Evolutionary conservation across 768 basidiomycete species (phyloP).

Genomic region (Candolleomyces aberdarensis): DNA sequence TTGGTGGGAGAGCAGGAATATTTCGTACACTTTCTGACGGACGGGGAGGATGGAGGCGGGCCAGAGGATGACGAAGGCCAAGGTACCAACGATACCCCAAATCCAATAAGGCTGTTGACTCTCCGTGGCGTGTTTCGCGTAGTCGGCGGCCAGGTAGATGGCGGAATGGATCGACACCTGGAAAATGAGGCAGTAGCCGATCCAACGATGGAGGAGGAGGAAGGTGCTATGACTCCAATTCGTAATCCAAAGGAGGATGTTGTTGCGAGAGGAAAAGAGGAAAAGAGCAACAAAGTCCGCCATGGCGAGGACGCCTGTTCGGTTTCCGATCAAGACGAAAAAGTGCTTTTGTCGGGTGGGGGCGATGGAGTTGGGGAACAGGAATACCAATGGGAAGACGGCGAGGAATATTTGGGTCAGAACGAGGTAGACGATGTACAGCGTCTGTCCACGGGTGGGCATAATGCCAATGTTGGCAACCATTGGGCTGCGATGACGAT

Average conservation of each 20-base stretch:
- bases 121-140: background rate
- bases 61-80: slow-evolving; percentile 10
- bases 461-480: slow-evolving; percentile 4
- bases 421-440: slow-evolving; percentile 10
- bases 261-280: slow-evolving; percentile 12
- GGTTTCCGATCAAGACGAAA: slow-evolving; percentile 5
- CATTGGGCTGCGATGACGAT: slow-evolving; percentile 2
- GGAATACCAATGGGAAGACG: slow-evolving; percentile 6
- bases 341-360: background rate
- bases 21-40: slow-evolving; percentile 45
- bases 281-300: slow-evolving; percentile 11
- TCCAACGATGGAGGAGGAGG: slow-evolving; percentile 12
- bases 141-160: background rate
- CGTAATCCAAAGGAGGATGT: slow-evolving; percentile 11
- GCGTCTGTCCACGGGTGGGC: slow-evolving; percentile 9
- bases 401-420: slow-evolving; percentile 7
- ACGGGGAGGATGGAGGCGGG: slow-evolving; percentile 46
- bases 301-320: slow-evolving; percentile 7
- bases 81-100: slow-evolving; percentile 11
- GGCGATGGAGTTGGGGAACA: slow-evolving; percentile 7
- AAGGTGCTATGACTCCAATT: slow-evolving; percentile 12
- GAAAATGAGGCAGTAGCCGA: slow-evolving; percentile 10
- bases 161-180: slow-evolving; percentile 9
- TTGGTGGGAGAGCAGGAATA: slow-evolving; percentile 51
- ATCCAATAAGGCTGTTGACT: slow-evolving; percentile 7